Evolutionary conservation across 75 land plant species (phyloP), one percentile per base, ranked within the genome.

Genomic region (Sequoia sempervirens): DNA sequence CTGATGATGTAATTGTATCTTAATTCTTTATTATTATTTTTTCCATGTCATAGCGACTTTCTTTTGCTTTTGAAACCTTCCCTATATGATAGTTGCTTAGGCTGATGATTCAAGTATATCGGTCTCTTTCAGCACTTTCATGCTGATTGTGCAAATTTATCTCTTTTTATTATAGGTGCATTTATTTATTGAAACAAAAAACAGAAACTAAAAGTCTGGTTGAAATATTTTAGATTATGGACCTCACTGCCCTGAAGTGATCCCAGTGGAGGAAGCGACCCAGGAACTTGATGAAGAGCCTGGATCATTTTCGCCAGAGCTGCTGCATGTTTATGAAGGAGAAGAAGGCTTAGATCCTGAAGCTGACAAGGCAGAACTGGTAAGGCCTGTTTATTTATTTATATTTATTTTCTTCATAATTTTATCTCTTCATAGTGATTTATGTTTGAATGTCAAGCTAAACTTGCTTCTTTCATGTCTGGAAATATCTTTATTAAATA

Each of bases 261-360:
- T 81, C 20, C 10, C 45, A 45, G 66, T 82, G 36, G 93, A 90
- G 56, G 81, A 80, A 70, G 82, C 32, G 37, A 26, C 54, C 32
- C 53, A 85, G 68, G 94, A 94, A 45, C 89, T 54, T 15, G 98
- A 97, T 76, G 93, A 92, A 74, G 95, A 94, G 43, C 88, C 92
- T 50, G 99, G 99, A 46, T 96, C 98, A 75, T 98, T 89, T 85
- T 98, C 99, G 41, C 99, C 99, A n/a, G 91, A 94, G 83, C 86
- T 92, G 15, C 83, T 92, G 66, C 99, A 92, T 83, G 96, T 89
- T 79, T 92, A 88, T 84, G 99, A 98, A 79, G 93, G 86, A 70
- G 93, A 91, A 85, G 99, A 94, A 81, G 95, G 92, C 72, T 86
- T 97, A 85, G 98, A 97, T 87, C 99, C 98, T 83, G 98, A 94